A percentile compares a stretch with the other conserved stretches of the same genome.
These are phyloP conservation scores for Calonectria crousiana DNA, from an alignment of 2,329 filamentous ascomycete genomes.

Conservation along the genomic window DNA sequence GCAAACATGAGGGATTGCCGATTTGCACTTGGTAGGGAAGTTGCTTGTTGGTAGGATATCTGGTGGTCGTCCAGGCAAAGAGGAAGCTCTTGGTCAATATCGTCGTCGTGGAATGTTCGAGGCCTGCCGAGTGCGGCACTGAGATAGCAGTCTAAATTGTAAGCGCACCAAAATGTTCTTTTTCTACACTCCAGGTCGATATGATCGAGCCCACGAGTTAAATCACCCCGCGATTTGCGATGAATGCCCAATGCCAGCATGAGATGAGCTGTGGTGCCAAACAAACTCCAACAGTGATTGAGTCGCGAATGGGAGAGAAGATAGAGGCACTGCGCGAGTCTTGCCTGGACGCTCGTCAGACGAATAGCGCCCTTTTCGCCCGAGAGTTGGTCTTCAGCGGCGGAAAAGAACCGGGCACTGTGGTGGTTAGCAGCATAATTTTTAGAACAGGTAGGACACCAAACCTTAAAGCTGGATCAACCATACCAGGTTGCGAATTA, in stretches of 20 bases:
- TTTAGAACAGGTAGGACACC: no score
- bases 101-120: slow-evolving; percentile 72
- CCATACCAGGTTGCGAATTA: slow-evolving; percentile 31
- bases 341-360: slow-evolving; percentile 54
- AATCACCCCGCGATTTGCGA: slow-evolving; percentile 40
- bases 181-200: slow-evolving; percentile 54
- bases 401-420: slow-evolving; percentile 48
- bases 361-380: slow-evolving; percentile 51
- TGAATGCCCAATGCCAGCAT: slow-evolving; percentile 55
- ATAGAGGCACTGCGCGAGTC: slow-evolving; percentile 54
- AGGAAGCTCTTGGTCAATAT: slow-evolving; percentile 73
- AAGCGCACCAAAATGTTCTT: slow-evolving; percentile 73
- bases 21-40: neutral
- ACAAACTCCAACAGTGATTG: slow-evolving; percentile 60
- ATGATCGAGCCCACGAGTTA: slow-evolving; percentile 39
- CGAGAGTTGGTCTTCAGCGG: slow-evolving; percentile 50
- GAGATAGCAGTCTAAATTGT: slow-evolving; percentile 74
- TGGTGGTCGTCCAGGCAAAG: slow-evolving; percentile 65
- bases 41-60: slow-evolving; percentile 46
- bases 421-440: neutral
- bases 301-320: slow-evolving; percentile 56
- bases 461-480: slow-evolving; percentile 23
- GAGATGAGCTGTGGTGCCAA: slow-evolving; percentile 55
- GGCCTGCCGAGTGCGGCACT: slow-evolving; percentile 73
- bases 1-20: slow-evolving; percentile 46